Conservation (phyloP, 2,329 filamentous ascomycete genomes). For the Aspergillus thermomutatus region DNA sequence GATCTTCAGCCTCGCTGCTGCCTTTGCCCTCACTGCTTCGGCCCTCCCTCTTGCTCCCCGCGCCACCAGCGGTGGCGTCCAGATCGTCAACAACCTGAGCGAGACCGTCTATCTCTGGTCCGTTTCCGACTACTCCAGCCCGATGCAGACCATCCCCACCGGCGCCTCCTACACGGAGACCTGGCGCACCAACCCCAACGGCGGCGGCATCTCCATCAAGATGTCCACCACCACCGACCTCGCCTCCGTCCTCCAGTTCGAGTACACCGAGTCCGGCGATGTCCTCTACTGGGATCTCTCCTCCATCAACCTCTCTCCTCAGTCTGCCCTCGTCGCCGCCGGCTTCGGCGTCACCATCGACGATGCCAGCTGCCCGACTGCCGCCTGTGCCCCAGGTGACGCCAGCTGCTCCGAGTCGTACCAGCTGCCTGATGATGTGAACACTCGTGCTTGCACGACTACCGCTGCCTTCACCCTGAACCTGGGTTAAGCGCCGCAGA, state of each 20-base stretch:
- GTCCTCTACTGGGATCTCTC: constrained; percentile 31
- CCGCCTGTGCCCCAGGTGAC: constrained; percentile 25
- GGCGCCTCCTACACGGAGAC: constrained; percentile 20
- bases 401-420: constrained; percentile 24
- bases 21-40: constrained; percentile 7
- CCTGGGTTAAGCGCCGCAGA: constrained; percentile 16
- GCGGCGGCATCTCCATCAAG: constrained; percentile 33
- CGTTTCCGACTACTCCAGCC: constrained; percentile 15
- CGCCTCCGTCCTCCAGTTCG: constrained; percentile 28
- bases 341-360: constrained; percentile 27
- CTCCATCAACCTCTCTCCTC: constrained; percentile 23
- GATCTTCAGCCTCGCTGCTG: constrained; percentile 6
- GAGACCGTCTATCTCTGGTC: constrained; percentile 27
- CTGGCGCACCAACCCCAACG: constrained; percentile 29
- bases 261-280: constrained; percentile 27
- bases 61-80: constrained; percentile 15
- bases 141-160: constrained; percentile 20
- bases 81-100: constrained; percentile 26
- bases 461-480: constrained; percentile 37
- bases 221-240: constrained; percentile 19
- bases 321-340: constrained; percentile 16
- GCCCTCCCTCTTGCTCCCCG: constrained; percentile 2
- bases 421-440: constrained; percentile 26
- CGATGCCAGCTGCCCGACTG: constrained; percentile 19
- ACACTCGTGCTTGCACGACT: constrained; percentile 23